phyloP scores from a whole-genome alignment of 164 flowering plant genomes.

The Brasenia schreberi region DNA sequence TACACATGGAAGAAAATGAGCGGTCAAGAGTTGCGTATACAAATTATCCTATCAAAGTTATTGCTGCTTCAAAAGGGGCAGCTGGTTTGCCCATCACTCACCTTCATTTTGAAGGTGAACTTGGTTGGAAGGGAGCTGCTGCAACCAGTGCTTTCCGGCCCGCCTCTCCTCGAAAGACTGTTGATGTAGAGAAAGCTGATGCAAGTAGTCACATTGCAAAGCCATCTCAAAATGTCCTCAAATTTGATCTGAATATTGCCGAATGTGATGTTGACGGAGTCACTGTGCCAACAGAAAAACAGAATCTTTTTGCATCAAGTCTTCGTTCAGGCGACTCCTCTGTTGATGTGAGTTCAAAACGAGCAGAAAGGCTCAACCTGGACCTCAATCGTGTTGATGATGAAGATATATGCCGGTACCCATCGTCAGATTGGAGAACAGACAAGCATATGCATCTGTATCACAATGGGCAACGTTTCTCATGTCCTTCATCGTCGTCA shows the following conservation, averaged over 20 bases:
- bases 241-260: constrained; percentile 68
- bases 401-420: constrained; percentile 21
- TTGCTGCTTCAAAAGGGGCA: constrained; percentile 51
- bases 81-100: constrained; percentile 43
- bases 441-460: constrained; percentile 15
- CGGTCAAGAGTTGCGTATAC: background rate
- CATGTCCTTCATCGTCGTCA: constrained; percentile 65
- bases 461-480: constrained; percentile 31
- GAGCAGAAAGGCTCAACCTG: constrained; percentile 37
- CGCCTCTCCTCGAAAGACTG: constrained; percentile 48
- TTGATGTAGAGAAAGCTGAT: constrained; percentile 20
- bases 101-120: constrained; percentile 54
- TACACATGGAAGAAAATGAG: constrained; percentile 43
- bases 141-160: constrained; percentile 77
- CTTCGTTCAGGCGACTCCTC: constrained; percentile 50
- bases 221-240: constrained; percentile 24
- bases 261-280: constrained; percentile 19
- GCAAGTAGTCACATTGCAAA: constrained; percentile 10
- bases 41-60: constrained; percentile 30
- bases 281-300: constrained; percentile 15
- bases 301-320: constrained; percentile 26
- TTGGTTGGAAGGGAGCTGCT: constrained; percentile 76
- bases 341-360: constrained; percentile 41
- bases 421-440: constrained; percentile 24
- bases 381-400: constrained; percentile 63